Conservation (phyloP, 768 basidiomycete species). For the Bullera alba region DNA sequence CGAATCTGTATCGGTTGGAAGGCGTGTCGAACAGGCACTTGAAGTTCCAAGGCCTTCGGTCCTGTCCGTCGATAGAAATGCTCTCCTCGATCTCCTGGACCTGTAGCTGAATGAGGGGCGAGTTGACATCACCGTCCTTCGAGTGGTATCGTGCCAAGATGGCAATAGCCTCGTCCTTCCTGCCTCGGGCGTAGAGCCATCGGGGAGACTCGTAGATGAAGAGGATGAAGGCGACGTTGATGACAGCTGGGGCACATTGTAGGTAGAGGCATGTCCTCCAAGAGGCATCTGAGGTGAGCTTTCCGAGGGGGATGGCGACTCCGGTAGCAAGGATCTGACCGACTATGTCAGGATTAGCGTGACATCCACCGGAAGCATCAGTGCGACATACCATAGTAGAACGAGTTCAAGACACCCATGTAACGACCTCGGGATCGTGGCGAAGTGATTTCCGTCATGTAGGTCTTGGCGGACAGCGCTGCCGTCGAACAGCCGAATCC, state of each 20-base stretch:
- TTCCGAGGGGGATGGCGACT: conserved; percentile 16
- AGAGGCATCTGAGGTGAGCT: conserved; percentile 1
- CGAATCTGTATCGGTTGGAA: conserved; percentile 52
- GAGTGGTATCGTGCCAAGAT: conserved; percentile 55
- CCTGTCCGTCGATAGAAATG: conserved; percentile 49
- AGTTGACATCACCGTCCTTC: conserved; percentile 49
- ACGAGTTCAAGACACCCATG: conserved; percentile 49
- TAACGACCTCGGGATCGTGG: conserved; percentile 53
- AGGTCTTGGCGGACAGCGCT: conserved; percentile 50
- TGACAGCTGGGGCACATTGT: conserved; percentile 52
- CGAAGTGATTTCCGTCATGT: conserved; percentile 53
- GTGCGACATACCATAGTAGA: too few species aligned
- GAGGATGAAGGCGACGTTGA: conserved; percentile 53
- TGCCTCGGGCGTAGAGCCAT: conserved; percentile 51
- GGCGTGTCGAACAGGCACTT: conserved; percentile 52
- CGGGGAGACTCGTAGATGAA: conserved; percentile 56
- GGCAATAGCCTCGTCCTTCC: conserved; percentile 48
- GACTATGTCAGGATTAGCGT: background rate
- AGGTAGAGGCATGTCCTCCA: conserved; percentile 52
- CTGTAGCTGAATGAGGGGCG: conserved; percentile 54
- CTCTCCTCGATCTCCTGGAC: conserved; percentile 56
- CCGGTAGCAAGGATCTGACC: conserved; percentile 21
- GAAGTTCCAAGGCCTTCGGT: conserved; percentile 55
- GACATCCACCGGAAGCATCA: too few species aligned
- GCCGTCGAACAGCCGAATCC: conserved; percentile 51